Evolutionary conservation across 306 rosid species (phyloP), one percentile per base, ranked within the genome.

Genomic region (Cercis canadensis): DNA sequence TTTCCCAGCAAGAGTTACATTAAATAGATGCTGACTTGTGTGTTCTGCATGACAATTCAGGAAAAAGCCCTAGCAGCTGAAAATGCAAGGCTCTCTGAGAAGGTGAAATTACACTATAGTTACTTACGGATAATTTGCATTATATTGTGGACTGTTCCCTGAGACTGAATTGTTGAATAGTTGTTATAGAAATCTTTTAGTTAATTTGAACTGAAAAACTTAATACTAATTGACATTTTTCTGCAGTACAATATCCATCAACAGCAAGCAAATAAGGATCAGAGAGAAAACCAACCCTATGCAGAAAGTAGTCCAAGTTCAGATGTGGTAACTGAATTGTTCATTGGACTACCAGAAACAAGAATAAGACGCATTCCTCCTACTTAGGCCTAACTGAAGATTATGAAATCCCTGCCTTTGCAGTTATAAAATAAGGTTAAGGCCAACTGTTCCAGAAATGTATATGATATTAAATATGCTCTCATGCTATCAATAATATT

Each of bases 241-340:
- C 33, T 80, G 81, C 82, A 86, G 89, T 78, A 65, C 64, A 80
- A 65, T 7, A 2, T 60, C 7, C 71, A 75, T 61, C 55, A 62
- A 36, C 45, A 46, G 56, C 41, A 77, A 50, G 43, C 24, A 56
- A 24, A 7, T 43, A 62, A 41, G 29, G 79, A 72, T 51, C 57
- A 69, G 57, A 77, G n/a, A n/a, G 84, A 76, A 64, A 77, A 40
- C 45, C 52, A 71, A 11, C 21, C 63, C 7, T 70, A 47, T 65
- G 66, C 49, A 39, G 88, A 88, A 62, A 83, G 89, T 69, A 80
- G 78, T 61, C 83, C 89, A 52, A 82, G 81, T 69, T 88, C 96
- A 49, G 90, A 85, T 7, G 98, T 92, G 33, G 96, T 85, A 78
- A 92, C 97, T 16, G 96, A 83, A 41, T 78, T 92, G 82, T 85